Evolutionary conservation across 768 basidiomycete genomes (phyloP), one percentile per base, ranked within the genome.

Genomic region (Boletus subparvulus): DNA sequence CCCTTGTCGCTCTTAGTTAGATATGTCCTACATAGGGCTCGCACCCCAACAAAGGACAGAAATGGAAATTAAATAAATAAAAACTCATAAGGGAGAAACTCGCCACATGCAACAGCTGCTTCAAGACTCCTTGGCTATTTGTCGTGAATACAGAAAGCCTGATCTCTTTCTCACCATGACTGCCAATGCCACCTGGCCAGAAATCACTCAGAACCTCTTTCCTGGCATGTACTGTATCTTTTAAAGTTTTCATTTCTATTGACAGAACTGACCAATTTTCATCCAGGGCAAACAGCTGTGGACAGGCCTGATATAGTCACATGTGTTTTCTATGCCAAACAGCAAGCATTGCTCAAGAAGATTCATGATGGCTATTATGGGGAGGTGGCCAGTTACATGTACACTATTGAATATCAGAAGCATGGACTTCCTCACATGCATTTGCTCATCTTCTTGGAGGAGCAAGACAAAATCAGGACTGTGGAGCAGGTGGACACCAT

Each of bases 131-230:
- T 69, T 83, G 69, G 80, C 81, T 0, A 67, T 84, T 40, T 74
- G 69, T 12, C 65, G 73, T 0, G 62, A 69, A 39, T 77, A 61
- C 45, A 52, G n/a, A n/a, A n/a, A n/a, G n/a, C n/a, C n/a, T n/a
- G n/a, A n/a, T n/a, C n/a, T n/a, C n/a, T n/a, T n/a, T 52, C 56
- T 84, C 5, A 85, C 81, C 14, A 75, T 83, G 67, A 85, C 82
- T 7, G 69, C 74, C 10, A 84, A 83, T 69, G 77, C 78, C 0
- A 49, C 68, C 1, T 84, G 83, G 83, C 65, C 63, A 2, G 82
- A 83, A 57, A 72, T 83, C 26, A 39, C 52, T 0, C 48, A 59
- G 0, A 74, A 73, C 41, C 71, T 83, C 0, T 57, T 76, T 0
- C 72, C 72, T 47, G 74, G 73, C 58, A 40, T 42, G 33, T 35